Evolutionary conservation across 2,329 filamentous ascomycete species (phyloP).

Genomic region (Xylaria sp.): DNA sequence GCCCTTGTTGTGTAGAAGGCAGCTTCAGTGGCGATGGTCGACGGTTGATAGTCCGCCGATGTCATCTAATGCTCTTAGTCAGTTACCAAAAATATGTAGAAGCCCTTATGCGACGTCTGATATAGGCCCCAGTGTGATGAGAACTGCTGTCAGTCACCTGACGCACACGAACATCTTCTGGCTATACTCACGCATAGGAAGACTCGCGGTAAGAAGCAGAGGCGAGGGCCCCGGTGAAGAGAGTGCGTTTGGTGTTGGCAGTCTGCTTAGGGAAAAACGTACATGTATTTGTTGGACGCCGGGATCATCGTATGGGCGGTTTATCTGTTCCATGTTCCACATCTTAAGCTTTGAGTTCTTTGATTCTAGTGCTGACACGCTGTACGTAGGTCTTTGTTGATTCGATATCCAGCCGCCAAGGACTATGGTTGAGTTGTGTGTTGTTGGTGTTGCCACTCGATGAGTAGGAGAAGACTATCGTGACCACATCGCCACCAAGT

Average conservation of each 20-base stretch:
- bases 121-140: background rate
- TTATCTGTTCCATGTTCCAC: constrained; percentile 46
- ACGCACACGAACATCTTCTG: constrained; percentile 6
- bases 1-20: constrained; percentile 42
- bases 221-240: background rate
- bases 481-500: constrained; percentile 23
- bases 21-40: constrained; percentile 43
- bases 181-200: background rate
- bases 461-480: constrained; percentile 27
- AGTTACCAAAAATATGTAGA: constrained; percentile 25
- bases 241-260: background rate
- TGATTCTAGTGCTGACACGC: constrained; percentile 17
- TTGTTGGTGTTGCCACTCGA: constrained; percentile 30
- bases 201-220: constrained; percentile 10
- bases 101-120: background rate
- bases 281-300: constrained; percentile 43
- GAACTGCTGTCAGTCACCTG: constrained; percentile 5
- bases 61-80: constrained; percentile 41
- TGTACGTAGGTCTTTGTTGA: constrained; percentile 12
- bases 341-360: constrained; percentile 34
- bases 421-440: constrained; percentile 15
- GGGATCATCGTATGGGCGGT: constrained; percentile 42
- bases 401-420: constrained; percentile 22
- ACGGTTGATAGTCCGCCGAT: constrained; percentile 42
- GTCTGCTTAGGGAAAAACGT: constrained; percentile 35